phyloP scores from a whole-genome alignment of 106 monocot genomes.

The Dactylorhiza incarnata region DNA sequence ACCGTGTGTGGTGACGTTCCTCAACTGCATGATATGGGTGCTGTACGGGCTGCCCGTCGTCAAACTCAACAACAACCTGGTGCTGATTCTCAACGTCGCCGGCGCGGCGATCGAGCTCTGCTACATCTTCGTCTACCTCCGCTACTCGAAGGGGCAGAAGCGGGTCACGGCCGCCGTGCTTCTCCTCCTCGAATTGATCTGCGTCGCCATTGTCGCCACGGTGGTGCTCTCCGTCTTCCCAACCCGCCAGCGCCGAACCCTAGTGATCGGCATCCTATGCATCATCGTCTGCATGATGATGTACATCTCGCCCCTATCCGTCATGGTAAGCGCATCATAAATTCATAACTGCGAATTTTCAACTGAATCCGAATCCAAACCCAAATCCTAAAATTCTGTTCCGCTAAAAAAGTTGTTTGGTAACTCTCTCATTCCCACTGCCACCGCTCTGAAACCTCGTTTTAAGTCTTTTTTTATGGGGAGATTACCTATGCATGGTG shows the following conservation, averaged over 20 bases:
- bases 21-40: conserved; percentile 14
- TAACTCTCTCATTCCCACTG: no score
- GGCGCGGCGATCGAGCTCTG: conserved; percentile 6
- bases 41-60: conserved; percentile 16
- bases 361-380: no score
- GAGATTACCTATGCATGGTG: no score
- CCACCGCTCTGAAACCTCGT: no score
- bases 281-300: conserved; percentile 13
- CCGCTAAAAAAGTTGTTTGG: no score
- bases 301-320: conserved; percentile 10
- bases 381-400: no score
- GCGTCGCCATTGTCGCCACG: neutral
- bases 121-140: conserved; percentile 9
- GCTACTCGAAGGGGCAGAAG: neutral
- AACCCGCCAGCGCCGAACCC: neutral
- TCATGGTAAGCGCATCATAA: conserved; percentile 4
- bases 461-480: no score
- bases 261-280: conserved; percentile 6
- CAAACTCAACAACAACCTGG: conserved; percentile 1
- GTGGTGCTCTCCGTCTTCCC: conserved; percentile 7
- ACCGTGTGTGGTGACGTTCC: conserved; percentile 10
- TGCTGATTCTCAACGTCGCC: conserved; percentile 10
- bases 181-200: neutral
- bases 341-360: no score
- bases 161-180: neutral